These are phyloP conservation scores for Arabis alpina DNA, from an alignment of 345 rosid genomes.

Conservation along the genomic window DNA sequence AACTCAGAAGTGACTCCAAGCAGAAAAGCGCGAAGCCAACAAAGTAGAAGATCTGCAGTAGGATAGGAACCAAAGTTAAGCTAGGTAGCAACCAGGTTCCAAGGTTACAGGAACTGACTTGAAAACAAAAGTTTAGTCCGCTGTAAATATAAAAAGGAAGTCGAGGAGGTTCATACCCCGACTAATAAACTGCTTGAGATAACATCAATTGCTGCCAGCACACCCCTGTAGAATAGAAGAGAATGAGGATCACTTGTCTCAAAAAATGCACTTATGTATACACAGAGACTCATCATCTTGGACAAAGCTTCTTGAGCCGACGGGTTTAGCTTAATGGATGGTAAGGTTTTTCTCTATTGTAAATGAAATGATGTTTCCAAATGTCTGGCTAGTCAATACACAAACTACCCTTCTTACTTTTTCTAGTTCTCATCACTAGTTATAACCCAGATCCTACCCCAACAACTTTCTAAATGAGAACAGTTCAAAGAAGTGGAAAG, in stretches of 20 bases:
- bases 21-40: constrained; percentile 90
- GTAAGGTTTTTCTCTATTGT: neutral
- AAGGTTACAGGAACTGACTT: constrained; percentile 16
- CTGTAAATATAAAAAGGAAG: neutral
- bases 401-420: neutral
- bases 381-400: neutral
- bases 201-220: constrained; percentile 93
- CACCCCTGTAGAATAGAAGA: constrained; percentile 62
- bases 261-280: constrained; percentile 6
- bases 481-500: neutral
- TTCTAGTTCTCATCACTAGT: neutral
- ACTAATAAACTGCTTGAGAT: constrained; percentile 64
- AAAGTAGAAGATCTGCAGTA: constrained; percentile 80
- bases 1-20: constrained; percentile 85
- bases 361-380: no score
- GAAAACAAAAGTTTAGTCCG: neutral
- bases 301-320: neutral
- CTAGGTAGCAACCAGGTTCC: constrained; percentile 9
- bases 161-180: constrained; percentile 64
- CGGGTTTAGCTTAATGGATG: no score
- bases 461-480: constrained; percentile 17
- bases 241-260: constrained; percentile 16
- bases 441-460: neutral
- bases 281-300: neutral
- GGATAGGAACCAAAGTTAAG: constrained; percentile 1